Conservation (phyloP, 441 rosid genomes). For the Populus trichocarpa region DNA sequence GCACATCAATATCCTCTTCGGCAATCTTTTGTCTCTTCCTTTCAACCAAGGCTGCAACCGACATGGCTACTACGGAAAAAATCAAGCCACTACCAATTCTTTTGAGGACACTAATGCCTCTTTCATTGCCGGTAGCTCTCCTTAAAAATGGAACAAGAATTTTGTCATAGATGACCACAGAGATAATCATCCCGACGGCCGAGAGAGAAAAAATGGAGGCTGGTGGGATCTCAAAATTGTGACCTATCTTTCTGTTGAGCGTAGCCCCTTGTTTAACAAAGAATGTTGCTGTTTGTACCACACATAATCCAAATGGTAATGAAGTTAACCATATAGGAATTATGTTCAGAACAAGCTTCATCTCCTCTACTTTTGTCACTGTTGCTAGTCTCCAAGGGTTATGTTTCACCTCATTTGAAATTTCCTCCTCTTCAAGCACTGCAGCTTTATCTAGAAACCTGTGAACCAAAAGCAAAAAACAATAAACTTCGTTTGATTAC, state of each 20-base stretch:
- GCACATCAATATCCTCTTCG: slow-evolving; percentile 2
- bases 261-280: slow-evolving; percentile 74
- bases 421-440: slow-evolving; percentile 38
- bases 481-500: background rate
- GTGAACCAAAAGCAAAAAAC: background rate
- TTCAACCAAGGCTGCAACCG: slow-evolving; percentile 32
- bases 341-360: slow-evolving; percentile 54
- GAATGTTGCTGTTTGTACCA: slow-evolving; percentile 61
- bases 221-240: slow-evolving; percentile 58
- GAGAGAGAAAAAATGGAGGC: slow-evolving; percentile 63
- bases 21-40: slow-evolving; percentile 25
- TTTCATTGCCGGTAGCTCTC: slow-evolving; percentile 56
- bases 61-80: slow-evolving; percentile 24
- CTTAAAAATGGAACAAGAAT: slow-evolving; percentile 54
- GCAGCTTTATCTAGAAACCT: slow-evolving; percentile 91
- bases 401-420: slow-evolving; percentile 23
- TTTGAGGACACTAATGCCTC: slow-evolving; percentile 45
- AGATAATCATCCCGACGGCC: slow-evolving; percentile 56
- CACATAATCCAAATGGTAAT: slow-evolving; percentile 53
- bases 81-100: slow-evolving; percentile 36
- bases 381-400: slow-evolving; percentile 68
- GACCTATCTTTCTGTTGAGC: slow-evolving; percentile 60
- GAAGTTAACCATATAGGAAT: slow-evolving; percentile 75
- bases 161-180: slow-evolving; percentile 57
- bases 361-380: slow-evolving; percentile 74